Evolutionary conservation across 2,329 filamentous ascomycete genomes (phyloP).

Genomic region (Passalora sequoiae): DNA sequence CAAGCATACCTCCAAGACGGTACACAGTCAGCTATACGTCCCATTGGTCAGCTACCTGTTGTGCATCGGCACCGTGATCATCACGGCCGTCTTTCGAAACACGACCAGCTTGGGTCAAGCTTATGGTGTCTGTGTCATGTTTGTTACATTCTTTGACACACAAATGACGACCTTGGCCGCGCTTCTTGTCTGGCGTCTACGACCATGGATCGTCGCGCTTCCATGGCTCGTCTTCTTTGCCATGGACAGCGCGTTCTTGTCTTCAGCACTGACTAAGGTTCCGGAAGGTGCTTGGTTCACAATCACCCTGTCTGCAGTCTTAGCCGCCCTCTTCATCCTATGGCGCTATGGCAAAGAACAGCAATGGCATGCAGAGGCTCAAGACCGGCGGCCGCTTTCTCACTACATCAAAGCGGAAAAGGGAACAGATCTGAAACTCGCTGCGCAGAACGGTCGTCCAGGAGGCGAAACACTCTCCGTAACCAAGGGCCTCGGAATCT

Average conservation of each 20-base stretch:
- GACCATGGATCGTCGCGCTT: conserved; percentile 55
- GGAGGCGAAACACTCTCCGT: conserved; percentile 40
- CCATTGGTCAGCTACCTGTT: conserved; percentile 72
- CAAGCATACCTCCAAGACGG: conserved; percentile 63
- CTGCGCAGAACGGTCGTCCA: conserved; percentile 6
- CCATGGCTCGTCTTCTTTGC: conserved; percentile 60
- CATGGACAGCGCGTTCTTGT: conserved; percentile 65
- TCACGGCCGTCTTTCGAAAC: conserved; percentile 51
- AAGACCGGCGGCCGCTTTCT: conserved; percentile 53
- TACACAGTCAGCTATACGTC: conserved; percentile 72
- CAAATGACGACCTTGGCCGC: conserved; percentile 68
- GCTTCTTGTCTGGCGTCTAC: conserved; percentile 65
- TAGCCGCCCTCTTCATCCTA: conserved; percentile 62
- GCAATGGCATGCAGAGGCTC: conserved; percentile 66
- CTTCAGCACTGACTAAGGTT: conserved; percentile 65
- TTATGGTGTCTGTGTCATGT: conserved; percentile 74
- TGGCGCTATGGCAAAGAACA: conserved; percentile 77
- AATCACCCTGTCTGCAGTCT: conserved; percentile 56
- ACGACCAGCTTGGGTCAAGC: conserved; percentile 66
- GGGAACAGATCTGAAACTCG: conserved; percentile 26
- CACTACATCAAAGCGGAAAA: conserved; percentile 38
- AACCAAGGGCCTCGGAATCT: conserved; percentile 58
- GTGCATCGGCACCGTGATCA: conserved; percentile 69
- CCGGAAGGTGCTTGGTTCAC: conserved; percentile 77
- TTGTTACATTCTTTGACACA: conserved; percentile 73